Percentiles rank a stretch among this genome's conserved stretches.
phyloP scores from a whole-genome alignment of 2,329 filamentous ascomycete genomes.

The Cryphonectria nitschkei region DNA sequence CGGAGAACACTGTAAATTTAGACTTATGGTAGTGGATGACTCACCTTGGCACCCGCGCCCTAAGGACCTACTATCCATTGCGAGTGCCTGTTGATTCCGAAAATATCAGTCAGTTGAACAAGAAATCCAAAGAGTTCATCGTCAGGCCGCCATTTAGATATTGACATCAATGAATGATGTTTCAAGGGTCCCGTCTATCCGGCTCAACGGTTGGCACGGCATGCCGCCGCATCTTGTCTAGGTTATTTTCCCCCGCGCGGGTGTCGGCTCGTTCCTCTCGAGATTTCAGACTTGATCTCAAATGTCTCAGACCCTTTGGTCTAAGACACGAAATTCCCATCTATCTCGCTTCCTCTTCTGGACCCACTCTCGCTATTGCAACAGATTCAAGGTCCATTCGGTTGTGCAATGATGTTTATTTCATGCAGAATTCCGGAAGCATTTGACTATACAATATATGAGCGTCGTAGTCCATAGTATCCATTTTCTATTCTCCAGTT shows the following conservation, averaged over 20 bases:
- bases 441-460: neutral
- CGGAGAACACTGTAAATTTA: neutral
- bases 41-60: neutral
- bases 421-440: neutral
- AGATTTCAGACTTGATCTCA: neutral
- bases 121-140: neutral
- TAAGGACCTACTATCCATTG: neutral
- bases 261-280: constrained; percentile 7
- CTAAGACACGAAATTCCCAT: constrained; percentile 8
- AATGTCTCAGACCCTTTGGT: neutral
- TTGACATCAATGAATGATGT: neutral
- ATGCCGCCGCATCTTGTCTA: neutral
- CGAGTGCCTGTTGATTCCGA: neutral
- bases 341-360: constrained; percentile 2
- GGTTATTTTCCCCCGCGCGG: neutral
- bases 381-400: neutral
- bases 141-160: neutral
- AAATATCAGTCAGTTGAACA: neutral
- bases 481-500: neutral
- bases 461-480: neutral
- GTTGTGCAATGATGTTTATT: neutral
- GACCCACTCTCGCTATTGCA: neutral
- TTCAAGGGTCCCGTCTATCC: neutral
- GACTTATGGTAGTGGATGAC: neutral
- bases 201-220: neutral